These are phyloP conservation scores for Tylopilus intermedius DNA, from an alignment of 768 basidiomycete species.

Conservation along the genomic window DNA sequence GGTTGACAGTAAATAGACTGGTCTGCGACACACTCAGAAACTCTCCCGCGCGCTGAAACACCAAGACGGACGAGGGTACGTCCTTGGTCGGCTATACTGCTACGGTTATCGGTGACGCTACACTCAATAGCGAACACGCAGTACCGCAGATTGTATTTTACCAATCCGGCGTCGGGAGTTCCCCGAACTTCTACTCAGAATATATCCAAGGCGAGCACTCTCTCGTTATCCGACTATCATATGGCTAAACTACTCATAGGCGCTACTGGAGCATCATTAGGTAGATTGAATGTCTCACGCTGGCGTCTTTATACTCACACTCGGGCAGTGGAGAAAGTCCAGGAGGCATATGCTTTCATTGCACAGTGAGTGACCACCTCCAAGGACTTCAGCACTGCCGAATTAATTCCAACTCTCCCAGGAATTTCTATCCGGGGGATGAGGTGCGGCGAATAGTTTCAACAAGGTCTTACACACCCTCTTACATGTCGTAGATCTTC, in stretches of 20 bases:
- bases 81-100: background rate
- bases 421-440: constrained; percentile 68
- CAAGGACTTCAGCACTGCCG: background rate
- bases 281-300: constrained; percentile 28
- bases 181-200: constrained; percentile 51
- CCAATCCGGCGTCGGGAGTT: constrained; percentile 58
- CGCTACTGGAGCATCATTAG: constrained; percentile 57
- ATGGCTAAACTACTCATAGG: constrained; percentile 37
- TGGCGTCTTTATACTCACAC: constrained; percentile 4
- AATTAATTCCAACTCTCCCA: constrained; percentile 23
- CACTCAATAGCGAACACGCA: constrained; percentile 28
- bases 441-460: constrained; percentile 41
- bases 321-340: constrained; percentile 58
- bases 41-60: constrained; percentile 49
- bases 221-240: background rate
- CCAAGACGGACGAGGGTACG: constrained; percentile 41
- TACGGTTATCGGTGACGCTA: background rate
- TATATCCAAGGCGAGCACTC: constrained; percentile 53
- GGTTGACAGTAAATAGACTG: background rate
- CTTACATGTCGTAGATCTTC: constrained; percentile 50
- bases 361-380: constrained; percentile 51
- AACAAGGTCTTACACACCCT: background rate
- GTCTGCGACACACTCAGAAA: constrained; percentile 33
- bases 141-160: constrained; percentile 63
- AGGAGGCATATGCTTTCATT: constrained; percentile 78